Base-by-base conservation (phyloP, 768 basidiomycete genomes). In the Mycena belliarum region DNA sequence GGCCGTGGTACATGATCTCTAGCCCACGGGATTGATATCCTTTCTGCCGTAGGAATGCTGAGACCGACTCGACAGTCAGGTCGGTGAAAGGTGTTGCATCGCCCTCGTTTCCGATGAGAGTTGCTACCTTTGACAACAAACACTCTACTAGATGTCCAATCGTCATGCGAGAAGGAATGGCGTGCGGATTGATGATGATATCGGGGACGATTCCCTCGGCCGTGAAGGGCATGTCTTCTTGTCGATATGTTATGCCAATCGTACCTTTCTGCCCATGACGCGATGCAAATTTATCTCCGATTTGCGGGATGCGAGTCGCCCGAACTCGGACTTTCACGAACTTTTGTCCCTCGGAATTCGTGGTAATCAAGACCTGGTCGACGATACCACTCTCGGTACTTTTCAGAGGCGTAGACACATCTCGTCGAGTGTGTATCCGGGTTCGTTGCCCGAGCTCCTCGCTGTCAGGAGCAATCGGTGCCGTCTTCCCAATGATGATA, bases 251-350 rank as follows among this genome's bases (percentile, higher is more conserved):
- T 74, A 99, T 97, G 75, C 97, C 97, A 61, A 98, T 96, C 11
- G 97, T 99, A 74, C 97, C 97, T 79, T 99, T 99, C 76, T 99
- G 97, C 67, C 97, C 97, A 69, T 99, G 97, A 69, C 97, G 91
- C 45, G 97, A 99, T 2, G 97, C 97, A 64, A 99, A 99, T 75
- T 99, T 99, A 81, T 99, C 97, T 38, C 97, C 97, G 52, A 90
- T 97, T 72, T 99, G 96, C 28, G 97, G 97, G 53, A 98, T 85
- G 76, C 97, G 92, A 8, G 94, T 96, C 20, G 96, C 92, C 42
- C 97, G 85, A 25, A 98, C 90, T 44, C 97, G 91, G 63, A 99
- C 89, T 79, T 98, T 98, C 73, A 98, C 97, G 67, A 99, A 98
- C 69, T 98, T 98, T 70, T 94, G 88, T 2, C 95, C 96, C 60